phyloP scores from a whole-genome alignment of 108 stramenopile species.

The Nitzschia inconspicua region DNA sequence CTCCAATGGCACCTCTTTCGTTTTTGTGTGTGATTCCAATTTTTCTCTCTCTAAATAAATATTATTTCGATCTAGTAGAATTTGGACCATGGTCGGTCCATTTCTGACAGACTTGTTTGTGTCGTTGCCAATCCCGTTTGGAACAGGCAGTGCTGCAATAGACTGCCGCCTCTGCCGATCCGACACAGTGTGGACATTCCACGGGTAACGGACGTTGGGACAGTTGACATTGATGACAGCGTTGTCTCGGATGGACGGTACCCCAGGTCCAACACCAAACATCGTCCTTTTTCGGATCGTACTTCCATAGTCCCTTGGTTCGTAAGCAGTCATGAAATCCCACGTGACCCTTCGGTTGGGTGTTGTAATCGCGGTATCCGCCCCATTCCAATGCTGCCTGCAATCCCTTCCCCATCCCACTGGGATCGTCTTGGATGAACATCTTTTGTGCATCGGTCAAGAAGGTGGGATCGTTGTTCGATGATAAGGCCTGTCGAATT shows the following conservation, averaged over 20 bases:
- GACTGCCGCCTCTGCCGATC: slow-evolving; percentile 17
- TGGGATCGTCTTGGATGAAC: slow-evolving; percentile 32
- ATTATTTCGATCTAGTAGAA: no score
- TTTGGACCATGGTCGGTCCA: slow-evolving; percentile 13
- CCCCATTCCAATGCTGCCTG: slow-evolving; percentile 25
- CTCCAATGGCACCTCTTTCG: no score
- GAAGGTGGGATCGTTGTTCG: neutral
- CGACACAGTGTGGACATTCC: slow-evolving; percentile 11
- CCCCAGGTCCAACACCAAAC: slow-evolving; percentile 34
- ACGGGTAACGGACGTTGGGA: slow-evolving; percentile 11
- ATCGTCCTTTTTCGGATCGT: slow-evolving; percentile 23
- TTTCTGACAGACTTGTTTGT: slow-evolving; percentile 20
- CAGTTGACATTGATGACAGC: slow-evolving; percentile 27
- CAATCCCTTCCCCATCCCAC: slow-evolving; percentile 24
- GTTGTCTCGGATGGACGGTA: slow-evolving; percentile 19
- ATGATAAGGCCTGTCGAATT: slow-evolving; percentile 2
- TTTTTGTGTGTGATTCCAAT: no score
- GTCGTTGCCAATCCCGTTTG: slow-evolving; percentile 30
- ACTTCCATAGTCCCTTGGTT: slow-evolving; percentile 27
- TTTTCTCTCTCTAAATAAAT: no score
- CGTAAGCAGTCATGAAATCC: slow-evolving; percentile 13
- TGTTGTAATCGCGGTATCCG: slow-evolving; percentile 27
- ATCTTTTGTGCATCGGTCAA: slow-evolving; percentile 22
- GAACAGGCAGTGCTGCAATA: slow-evolving; percentile 22
- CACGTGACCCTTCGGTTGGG: slow-evolving; percentile 11